A percentile compares a stretch with the other conserved stretches of the same genome.
Evolutionary conservation across 2,329 filamentous ascomycete genomes (phyloP).

Genomic region (Calcarisporium arbuscula): DNA sequence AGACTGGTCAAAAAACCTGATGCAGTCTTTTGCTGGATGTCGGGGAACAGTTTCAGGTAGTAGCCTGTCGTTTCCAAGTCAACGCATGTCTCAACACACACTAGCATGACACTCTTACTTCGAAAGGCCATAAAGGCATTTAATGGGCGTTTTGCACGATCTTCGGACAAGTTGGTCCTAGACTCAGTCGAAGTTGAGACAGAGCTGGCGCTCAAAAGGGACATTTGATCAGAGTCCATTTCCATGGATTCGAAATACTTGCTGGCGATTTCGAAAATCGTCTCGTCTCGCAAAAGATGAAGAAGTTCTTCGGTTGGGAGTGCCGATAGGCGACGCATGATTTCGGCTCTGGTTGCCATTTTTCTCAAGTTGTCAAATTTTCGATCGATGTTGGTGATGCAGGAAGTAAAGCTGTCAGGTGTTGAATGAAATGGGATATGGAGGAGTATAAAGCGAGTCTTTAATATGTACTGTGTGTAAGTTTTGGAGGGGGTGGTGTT

Average conservation of each 20-base stretch:
- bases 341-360: constrained; percentile 12
- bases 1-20: constrained; percentile 42
- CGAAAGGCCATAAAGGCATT: constrained; percentile 28
- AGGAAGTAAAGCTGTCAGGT: too few species aligned
- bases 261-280: constrained; percentile 14
- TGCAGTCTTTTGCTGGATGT: constrained; percentile 43
- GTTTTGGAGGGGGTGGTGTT: too few species aligned
- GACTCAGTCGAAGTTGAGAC: background rate
- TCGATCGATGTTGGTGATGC: background rate
- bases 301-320: constrained; percentile 13
- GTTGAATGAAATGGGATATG: too few species aligned
- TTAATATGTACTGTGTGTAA: too few species aligned
- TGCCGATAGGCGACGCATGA: constrained; percentile 11
- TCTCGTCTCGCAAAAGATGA: constrained; percentile 13
- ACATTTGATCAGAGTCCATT: background rate
- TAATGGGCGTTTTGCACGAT: constrained; percentile 19
- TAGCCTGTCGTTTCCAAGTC: constrained; percentile 29
- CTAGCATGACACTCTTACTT: constrained; percentile 17
- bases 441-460: too few species aligned
- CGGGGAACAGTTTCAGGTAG: constrained; percentile 39
- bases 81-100: background rate
- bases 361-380: background rate
- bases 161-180: too few species aligned
- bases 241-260: constrained; percentile 10
- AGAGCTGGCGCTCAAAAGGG: background rate